A percentile compares a stretch with the other conserved stretches of the same genome.
Evolutionary conservation across 192 early-diverging fungal species (phyloP).

Genomic region (Coemansia sp.): DNA sequence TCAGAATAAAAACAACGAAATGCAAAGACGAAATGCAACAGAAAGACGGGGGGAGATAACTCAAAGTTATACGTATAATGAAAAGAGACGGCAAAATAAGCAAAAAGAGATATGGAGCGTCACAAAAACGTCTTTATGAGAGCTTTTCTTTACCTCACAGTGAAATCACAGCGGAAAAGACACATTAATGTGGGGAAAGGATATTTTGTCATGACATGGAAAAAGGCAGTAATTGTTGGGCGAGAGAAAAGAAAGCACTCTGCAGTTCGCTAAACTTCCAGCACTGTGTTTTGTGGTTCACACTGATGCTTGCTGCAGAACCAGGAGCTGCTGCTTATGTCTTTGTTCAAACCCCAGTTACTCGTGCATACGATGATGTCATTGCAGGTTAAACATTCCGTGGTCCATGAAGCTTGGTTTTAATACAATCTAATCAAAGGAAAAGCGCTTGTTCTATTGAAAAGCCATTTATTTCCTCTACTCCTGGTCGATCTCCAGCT

Average conservation of each 20-base stretch:
- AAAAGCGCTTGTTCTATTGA: background rate
- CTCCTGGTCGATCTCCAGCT: slow-evolving; percentile 69
- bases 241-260: no score
- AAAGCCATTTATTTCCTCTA: background rate
- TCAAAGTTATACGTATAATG: background rate
- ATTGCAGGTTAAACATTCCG: background rate
- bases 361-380: background rate
- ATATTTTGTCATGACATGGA: background rate
- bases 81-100: background rate
- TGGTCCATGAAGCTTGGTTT: background rate
- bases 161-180: background rate
- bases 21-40: background rate
- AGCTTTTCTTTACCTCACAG: background rate
- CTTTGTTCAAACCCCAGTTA: no score
- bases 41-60: background rate
- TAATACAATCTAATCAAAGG: background rate
- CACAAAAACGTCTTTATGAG: background rate
- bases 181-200: background rate
- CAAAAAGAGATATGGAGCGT: slow-evolving; percentile 1
- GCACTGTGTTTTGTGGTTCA: no score
- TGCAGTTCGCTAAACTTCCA: no score
- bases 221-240: background rate
- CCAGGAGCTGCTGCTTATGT: no score
- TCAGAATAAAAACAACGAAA: background rate
- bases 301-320: no score